Percentiles rank a stretch among this genome's conserved stretches.
Conservation (phyloP, 257 asterid genomes). For the Schizonepeta tenuifolia region DNA sequence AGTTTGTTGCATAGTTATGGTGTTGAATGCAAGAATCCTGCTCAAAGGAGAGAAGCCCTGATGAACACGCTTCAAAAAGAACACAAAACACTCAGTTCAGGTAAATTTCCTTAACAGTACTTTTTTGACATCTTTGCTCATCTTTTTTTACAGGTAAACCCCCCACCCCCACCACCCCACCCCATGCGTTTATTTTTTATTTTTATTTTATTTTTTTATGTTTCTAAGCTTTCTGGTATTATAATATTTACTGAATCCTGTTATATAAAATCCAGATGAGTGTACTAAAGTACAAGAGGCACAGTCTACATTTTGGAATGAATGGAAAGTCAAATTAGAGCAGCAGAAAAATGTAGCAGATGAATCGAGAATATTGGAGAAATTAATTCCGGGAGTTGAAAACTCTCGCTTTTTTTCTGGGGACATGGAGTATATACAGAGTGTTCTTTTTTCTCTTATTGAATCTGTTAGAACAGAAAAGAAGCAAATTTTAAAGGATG, state of each 20-base stretch:
- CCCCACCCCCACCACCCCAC: too few species aligned
- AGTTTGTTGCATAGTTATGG: slow-evolving; percentile 83
- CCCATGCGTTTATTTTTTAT: too few species aligned
- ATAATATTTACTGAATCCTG: slow-evolving; percentile 3
- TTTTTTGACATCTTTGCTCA: slow-evolving; percentile 27
- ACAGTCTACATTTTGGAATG: slow-evolving; percentile 97
- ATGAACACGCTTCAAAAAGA: slow-evolving; percentile 67
- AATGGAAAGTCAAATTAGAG: slow-evolving; percentile 93
- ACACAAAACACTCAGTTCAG: slow-evolving; percentile 66
- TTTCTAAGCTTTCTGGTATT: slow-evolving; percentile 12
- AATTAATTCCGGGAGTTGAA: slow-evolving; percentile 91
- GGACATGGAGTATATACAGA: slow-evolving; percentile 76
- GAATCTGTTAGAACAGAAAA: slow-evolving; percentile 77
- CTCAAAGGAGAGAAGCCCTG: slow-evolving; percentile 83
- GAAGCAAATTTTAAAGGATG: slow-evolving; percentile 70
- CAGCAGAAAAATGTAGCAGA: slow-evolving; percentile 86
- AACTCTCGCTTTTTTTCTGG: slow-evolving; percentile 79
- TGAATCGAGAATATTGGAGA: slow-evolving; percentile 84
- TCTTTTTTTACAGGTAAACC: slow-evolving; percentile 23
- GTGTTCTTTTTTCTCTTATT: slow-evolving; percentile 66
- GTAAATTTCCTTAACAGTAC: slow-evolving; percentile 45
- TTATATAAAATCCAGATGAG: slow-evolving; percentile 63
- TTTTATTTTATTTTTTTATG: slow-evolving; percentile 2
- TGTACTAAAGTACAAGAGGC: slow-evolving; percentile 72
- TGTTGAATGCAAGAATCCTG: slow-evolving; percentile 68